Evolutionary conservation across 768 basidiomycete species (phyloP).

Genomic region (Serendipita sp.): DNA sequence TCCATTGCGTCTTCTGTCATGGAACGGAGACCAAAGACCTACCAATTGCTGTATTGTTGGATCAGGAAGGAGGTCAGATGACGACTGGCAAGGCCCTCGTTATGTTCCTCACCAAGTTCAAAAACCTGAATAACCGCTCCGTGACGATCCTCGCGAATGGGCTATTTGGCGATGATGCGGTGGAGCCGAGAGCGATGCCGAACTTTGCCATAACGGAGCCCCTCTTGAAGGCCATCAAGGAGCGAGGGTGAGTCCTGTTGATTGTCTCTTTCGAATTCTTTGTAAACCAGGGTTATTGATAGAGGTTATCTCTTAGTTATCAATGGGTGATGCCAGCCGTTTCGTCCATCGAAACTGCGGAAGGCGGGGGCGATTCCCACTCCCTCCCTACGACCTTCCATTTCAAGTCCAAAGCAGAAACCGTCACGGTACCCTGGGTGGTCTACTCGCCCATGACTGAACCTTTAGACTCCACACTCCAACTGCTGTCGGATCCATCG

Average conservation of each 20-base stretch:
- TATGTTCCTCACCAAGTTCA: background rate
- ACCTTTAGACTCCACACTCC: background rate
- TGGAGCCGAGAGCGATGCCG: background rate
- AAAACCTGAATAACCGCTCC: background rate
- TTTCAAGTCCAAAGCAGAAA: background rate
- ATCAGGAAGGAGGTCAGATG: background rate
- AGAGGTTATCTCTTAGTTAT: background rate
- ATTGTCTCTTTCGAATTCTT: too few species aligned
- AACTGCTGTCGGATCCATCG: background rate
- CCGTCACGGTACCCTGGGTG: background rate
- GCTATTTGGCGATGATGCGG: background rate
- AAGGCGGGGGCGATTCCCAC: background rate
- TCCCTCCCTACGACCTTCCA: background rate
- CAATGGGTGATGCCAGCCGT: background rate
- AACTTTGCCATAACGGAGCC: background rate
- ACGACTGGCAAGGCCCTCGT: background rate
- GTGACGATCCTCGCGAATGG: background rate
- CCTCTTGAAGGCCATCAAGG: background rate
- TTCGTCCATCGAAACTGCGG: background rate
- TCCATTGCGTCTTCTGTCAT: conserved; percentile 6
- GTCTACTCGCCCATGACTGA: background rate
- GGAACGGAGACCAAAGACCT: background rate
- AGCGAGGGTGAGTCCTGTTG: background rate
- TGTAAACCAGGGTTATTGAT: too few species aligned
- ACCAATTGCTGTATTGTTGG: background rate